Base-by-base conservation (phyloP, 2,329 filamentous ascomycete genomes). In the Dothidotthia symphoricarpi region DNA sequence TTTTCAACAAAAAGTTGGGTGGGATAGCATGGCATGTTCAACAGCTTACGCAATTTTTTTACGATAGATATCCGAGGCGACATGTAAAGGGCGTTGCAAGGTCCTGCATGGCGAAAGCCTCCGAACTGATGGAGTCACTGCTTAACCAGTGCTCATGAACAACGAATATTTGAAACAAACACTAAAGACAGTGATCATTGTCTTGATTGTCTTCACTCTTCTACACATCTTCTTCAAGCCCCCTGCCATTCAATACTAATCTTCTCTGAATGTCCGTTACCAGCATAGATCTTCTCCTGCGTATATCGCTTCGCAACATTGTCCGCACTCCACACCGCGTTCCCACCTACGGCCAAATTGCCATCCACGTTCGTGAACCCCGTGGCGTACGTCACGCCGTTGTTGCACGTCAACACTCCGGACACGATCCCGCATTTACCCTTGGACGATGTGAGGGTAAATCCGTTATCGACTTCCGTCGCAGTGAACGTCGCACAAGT, bases 401-500 rank as follows among this genome's bases (percentile, higher is more conserved):
- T 68, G 3, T 70, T 77, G 57, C 82, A 86, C 11, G 68, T 73
- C 28, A 85, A 71, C 5, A 66, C 67, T n/a, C 73, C 74, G 3
- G 68, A 63, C 4, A 74, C 67, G 30, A 85, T 70, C 1, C 73
- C 75, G 49, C 83, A 86, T 22, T 61, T 62, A 16, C 63, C 63
- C 47, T 64, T 65, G 7, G 56, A 61, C 12, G 49, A 56, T 3
- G 43, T 43, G 13, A 74, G 30, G 9, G 54, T 62, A 37, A 66
- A 66, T 10, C 59, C 57, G 13, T 37, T 40, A 12, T 49, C 55
- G 8, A 46, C 41, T 1, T 70, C 42, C 3, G 74, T 66, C 4
- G 80, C 79, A 0, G 74, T 79, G 59, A 80, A 84, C 0, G 77
- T 83, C 1, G 83, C 84, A 55, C 83, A 86, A 0, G 82, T 83